phyloP scores from a whole-genome alignment of 768 basidiomycete species.

The Mycena amicta region DNA sequence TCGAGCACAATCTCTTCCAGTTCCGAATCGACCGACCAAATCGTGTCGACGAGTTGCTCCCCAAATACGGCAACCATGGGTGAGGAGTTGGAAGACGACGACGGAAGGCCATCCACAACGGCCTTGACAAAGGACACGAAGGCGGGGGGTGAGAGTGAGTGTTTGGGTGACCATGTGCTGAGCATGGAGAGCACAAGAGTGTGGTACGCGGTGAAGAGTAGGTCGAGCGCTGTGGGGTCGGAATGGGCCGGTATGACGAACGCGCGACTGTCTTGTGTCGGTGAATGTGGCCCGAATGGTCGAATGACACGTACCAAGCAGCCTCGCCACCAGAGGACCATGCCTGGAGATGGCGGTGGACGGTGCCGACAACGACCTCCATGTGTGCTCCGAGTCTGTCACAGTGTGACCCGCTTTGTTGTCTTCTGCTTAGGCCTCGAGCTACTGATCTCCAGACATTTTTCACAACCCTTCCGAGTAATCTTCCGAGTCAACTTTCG shows the following conservation, averaged over 20 bases:
- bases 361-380: constrained; percentile 57
- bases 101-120: constrained; percentile 62
- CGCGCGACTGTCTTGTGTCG: constrained; percentile 51
- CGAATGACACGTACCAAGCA: constrained; percentile 53
- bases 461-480: too few relatives aligned
- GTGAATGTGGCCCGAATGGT: constrained; percentile 21
- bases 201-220: constrained; percentile 69
- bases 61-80: constrained; percentile 53
- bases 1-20: constrained; percentile 72
- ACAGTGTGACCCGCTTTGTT: too few relatives aligned
- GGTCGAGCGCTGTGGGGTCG: constrained; percentile 53
- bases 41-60: constrained; percentile 74
- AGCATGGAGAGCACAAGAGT: constrained; percentile 65
- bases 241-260: constrained; percentile 62
- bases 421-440: too few relatives aligned
- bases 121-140: constrained; percentile 69
- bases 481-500: too few relatives aligned
- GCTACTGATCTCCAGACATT: too few relatives aligned
- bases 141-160: constrained; percentile 47
- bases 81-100: constrained; percentile 64
- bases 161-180: constrained; percentile 53
- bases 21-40: constrained; percentile 81
- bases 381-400: too few relatives aligned
- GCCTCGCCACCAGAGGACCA: constrained; percentile 65
- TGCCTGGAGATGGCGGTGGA: constrained; percentile 49